Evolutionary conservation across 2,329 filamentous ascomycete genomes (phyloP).

Genomic region (Hymenotorrendiella dingleyae): DNA sequence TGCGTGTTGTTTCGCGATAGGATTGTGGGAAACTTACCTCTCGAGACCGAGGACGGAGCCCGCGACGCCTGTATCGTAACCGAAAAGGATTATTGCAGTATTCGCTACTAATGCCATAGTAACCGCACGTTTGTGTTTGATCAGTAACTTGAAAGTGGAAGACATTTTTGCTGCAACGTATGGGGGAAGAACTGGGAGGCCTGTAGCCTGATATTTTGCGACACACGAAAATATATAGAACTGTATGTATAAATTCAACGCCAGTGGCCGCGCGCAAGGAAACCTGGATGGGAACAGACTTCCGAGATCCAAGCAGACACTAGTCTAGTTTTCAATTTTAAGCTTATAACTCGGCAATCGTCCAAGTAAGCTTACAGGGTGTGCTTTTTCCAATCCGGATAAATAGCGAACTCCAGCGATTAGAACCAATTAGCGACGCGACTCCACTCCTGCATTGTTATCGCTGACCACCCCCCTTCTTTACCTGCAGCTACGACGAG

Average conservation of each 20-base stretch:
- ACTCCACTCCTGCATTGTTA: no score
- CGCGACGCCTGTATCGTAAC: constrained; percentile 22
- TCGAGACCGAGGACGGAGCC: constrained; percentile 16
- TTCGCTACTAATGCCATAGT: constrained; percentile 16
- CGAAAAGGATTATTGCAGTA: constrained; percentile 20
- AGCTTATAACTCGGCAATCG: background rate
- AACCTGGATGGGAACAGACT: no score
- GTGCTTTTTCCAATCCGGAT: background rate
- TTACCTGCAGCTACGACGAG: no score
- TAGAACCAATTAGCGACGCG: no score
- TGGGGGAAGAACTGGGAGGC: background rate
- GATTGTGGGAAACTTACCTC: constrained; percentile 7
- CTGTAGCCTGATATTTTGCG: background rate
- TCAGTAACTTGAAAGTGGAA: constrained; percentile 1
- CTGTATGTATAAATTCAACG: no score
- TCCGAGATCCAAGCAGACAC: no score
- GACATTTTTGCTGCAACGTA: background rate
- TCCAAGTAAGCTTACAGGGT: no score
- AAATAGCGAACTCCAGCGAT: background rate
- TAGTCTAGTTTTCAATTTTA: no score
- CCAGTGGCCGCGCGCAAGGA: no score
- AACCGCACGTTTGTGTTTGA: constrained; percentile 16
- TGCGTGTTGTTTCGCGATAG: background rate
- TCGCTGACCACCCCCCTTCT: no score
- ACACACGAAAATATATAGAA: no score